A percentile compares a stretch with the other conserved stretches of the same genome.
These are phyloP conservation scores for Fusarium phyllophilum DNA, from an alignment of 2,329 filamentous ascomycete species.

Conservation along the genomic window DNA sequence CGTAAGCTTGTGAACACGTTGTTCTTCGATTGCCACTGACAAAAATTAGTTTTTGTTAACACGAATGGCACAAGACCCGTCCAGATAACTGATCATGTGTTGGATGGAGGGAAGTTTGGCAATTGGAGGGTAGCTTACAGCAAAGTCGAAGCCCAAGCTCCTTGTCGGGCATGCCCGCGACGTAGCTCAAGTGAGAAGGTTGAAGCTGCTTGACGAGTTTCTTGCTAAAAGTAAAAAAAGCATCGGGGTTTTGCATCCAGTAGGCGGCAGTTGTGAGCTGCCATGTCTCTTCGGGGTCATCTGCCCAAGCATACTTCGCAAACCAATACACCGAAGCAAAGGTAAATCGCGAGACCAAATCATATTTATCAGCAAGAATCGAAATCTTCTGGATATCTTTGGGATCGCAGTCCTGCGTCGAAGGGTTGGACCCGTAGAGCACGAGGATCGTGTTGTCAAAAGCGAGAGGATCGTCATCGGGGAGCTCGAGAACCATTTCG, in stretches of 20 bases:
- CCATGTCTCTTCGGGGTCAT: conserved; percentile 24
- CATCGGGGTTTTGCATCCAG: conserved; percentile 8
- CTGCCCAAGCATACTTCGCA: conserved; percentile 9
- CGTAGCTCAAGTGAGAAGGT: not conserved
- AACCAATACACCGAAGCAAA: conserved; percentile 25
- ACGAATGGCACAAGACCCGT: fast-evolving
- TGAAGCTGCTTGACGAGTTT: conserved; percentile 20
- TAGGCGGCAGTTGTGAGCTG: conserved; percentile 16
- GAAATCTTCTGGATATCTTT: conserved; percentile 14
- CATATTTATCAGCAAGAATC: conserved; percentile 21
- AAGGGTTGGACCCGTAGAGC: conserved; percentile 17
- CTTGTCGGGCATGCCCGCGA: not conserved
- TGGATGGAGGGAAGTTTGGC: not conserved
- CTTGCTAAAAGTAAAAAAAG: conserved; percentile 17
- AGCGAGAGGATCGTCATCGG: conserved; percentile 9
- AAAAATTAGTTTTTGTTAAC: not conserved
- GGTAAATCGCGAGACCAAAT: conserved; percentile 16
- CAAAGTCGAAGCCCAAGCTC: conserved; percentile 19
- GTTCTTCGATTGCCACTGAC: conserved; percentile 23
- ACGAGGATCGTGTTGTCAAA: conserved; percentile 3
- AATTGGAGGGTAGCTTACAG: not conserved
- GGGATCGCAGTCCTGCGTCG: not conserved
- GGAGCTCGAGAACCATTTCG: conserved; percentile 16
- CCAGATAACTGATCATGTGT: not conserved
- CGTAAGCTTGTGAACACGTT: conserved; percentile 6